These are phyloP conservation scores for Penicillium argentinense DNA, from an alignment of 495 filamentous ascomycete genomes.

Conservation along the genomic window DNA sequence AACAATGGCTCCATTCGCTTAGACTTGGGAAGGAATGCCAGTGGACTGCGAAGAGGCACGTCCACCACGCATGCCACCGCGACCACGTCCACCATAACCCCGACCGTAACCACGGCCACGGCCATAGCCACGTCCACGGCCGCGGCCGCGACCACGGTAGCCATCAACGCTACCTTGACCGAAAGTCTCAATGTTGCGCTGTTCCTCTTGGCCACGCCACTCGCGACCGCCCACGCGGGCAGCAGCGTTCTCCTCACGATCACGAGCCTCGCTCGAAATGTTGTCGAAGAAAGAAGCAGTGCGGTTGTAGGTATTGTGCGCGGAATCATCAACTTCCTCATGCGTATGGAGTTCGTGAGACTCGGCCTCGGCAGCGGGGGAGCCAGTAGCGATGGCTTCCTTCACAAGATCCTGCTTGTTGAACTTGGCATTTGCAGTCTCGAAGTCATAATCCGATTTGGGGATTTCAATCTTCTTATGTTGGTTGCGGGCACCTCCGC, in stretches of 20 bases:
- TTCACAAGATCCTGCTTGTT: constrained; percentile 96
- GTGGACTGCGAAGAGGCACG: constrained; percentile 41
- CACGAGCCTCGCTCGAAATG: constrained; percentile 88
- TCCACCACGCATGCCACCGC: constrained; percentile 30
- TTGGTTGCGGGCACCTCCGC: constrained; percentile 55
- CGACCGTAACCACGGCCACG: constrained; percentile 63
- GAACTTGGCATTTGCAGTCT: constrained; percentile 90
- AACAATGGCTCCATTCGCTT: constrained; percentile 14
- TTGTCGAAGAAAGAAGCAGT: constrained; percentile 92
- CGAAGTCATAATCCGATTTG: constrained; percentile 88
- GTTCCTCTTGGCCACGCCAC: constrained; percentile 89
- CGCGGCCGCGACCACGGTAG: constrained; percentile 66
- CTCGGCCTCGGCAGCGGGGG: constrained; percentile 59
- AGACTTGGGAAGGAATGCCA: constrained; percentile 42
- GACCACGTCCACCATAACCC: constrained; percentile 38
- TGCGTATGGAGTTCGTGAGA: constrained; percentile 33
- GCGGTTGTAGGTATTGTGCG: constrained; percentile 67
- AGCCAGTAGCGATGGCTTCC: constrained; percentile 79
- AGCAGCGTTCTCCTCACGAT: constrained; percentile 72
- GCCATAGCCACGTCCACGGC: constrained; percentile 58
- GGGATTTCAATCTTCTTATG: constrained; percentile 81
- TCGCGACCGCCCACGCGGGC: constrained; percentile 77
- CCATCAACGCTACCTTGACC: constrained; percentile 96
- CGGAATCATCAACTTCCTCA: constrained; percentile 31
- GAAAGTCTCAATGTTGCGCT: constrained; percentile 96